Evolutionary conservation across 2,329 filamentous ascomycete species (phyloP), one percentile per base, ranked within the genome.

Genomic region (Epichloe sylvatica): DNA sequence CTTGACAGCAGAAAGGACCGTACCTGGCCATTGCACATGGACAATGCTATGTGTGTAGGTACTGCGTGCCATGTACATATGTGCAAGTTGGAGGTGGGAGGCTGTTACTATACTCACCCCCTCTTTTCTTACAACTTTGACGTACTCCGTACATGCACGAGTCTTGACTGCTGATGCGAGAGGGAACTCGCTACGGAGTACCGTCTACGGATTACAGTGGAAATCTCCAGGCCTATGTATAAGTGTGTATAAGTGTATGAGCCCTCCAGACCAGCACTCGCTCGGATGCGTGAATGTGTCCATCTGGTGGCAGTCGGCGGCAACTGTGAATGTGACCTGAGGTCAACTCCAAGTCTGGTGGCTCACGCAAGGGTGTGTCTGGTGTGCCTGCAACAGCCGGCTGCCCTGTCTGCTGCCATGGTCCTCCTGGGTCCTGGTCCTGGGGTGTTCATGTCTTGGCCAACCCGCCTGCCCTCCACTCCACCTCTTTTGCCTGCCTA

Each of bases 371-470:
- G 46, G 40, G 47, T 12, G 47, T 49, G 34, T 39, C 34, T 30
- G 40, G 47, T 12, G 47, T 45, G 34, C 34, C 34, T 30, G 12
- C 39, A 49, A 19, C 35, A 34, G 25, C 7, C 40, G 5, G n/a
- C 40, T 44, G 47, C 40, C 47, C 34, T 49, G 47, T 45, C 47
- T 45, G 23, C 23, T 23, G 23, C 23, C 23, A 23, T 23, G 23
- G 23, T 23, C 23, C 23, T 23, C 47, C 41, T 44, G 45, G 49
- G 49, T 12, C 39, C 47, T 49, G 33, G 47, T 44, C 47, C 49
- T 40, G 45, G 49, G 49, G 45, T 47, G 45, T 47, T 41, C 40
- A 47, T 40, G 49, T 33, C 49, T 36, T 51, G 49, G 49, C 38
- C 47, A 33, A 42, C 43, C 46, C 47, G 46, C 25, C 39, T 33